Conservation (phyloP, 441 rosid species). For the Brassica balearica region DNA sequence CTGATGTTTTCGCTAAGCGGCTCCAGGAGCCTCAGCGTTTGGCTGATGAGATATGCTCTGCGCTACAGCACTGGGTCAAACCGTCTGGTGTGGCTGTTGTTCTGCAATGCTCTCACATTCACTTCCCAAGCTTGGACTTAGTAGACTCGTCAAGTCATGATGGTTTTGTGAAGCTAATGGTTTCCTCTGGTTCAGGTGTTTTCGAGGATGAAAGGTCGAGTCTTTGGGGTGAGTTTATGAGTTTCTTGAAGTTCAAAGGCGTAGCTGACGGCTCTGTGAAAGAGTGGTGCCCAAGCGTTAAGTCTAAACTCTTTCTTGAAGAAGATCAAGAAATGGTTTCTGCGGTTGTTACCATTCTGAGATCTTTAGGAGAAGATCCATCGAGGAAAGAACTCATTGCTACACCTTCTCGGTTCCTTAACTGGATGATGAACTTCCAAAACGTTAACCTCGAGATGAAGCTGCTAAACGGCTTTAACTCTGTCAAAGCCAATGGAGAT, state of each 20-base stretch:
- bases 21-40: conserved; percentile 90
- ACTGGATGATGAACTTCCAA: conserved; percentile 56
- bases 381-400: conserved; percentile 77
- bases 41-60: conserved; percentile 78
- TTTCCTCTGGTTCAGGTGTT: conserved; percentile 78
- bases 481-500: conserved; percentile 48
- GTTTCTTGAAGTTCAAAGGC: conserved; percentile 74
- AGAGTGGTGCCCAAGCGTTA: conserved; percentile 79
- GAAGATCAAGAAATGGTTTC: conserved; percentile 62
- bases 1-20: conserved; percentile 85
- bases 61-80: conserved; percentile 76
- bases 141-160: conserved; percentile 48
- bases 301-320: conserved; percentile 43
- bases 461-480: conserved; percentile 50
- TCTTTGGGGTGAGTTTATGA: conserved; percentile 72
- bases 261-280: conserved; percentile 38
- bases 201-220: conserved; percentile 65
- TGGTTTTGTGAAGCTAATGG: conserved; percentile 62
- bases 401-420: conserved; percentile 74
- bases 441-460: conserved; percentile 59
- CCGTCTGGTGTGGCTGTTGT: conserved; percentile 91
- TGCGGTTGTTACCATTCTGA: conserved; percentile 72
- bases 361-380: conserved; percentile 88
- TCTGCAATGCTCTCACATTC: conserved; percentile 83
- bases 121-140: conserved; percentile 66